A percentile compares a stretch with the other conserved stretches of the same genome.
Evolutionary conservation across 192 early-diverging fungal genomes (phyloP).

Genomic region (Podila epicladia): DNA sequence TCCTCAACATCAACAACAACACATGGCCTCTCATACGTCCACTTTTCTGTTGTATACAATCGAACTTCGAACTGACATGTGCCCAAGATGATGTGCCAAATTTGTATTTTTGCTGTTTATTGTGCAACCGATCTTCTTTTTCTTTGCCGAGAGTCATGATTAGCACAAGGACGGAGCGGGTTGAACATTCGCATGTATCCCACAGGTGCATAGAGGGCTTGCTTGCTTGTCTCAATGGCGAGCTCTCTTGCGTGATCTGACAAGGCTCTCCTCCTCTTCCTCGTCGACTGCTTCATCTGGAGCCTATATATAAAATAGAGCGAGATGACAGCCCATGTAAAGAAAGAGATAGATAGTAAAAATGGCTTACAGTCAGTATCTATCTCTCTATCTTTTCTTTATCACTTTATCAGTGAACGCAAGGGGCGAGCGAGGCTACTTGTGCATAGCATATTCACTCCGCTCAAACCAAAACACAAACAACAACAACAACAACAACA

Average conservation of each 20-base stretch:
- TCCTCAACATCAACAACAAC: too few relatives aligned
- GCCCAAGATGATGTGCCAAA: too few relatives aligned
- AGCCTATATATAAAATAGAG: constrained; percentile 7
- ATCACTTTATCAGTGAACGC: neutral
- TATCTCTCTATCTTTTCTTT: neutral
- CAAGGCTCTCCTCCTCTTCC: constrained; percentile 26
- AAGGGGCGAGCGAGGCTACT: too few relatives aligned
- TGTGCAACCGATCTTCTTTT: neutral
- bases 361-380: neutral
- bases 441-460: too few relatives aligned
- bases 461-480: too few relatives aligned
- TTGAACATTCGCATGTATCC: too few relatives aligned
- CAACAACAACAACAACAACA: too few relatives aligned
- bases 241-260: constrained; percentile 30
- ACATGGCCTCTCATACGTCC: too few relatives aligned
- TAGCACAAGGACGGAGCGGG: too few relatives aligned
- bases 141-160: neutral
- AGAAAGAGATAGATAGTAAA: neutral
- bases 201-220: neutral
- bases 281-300: constrained; percentile 4
- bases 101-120: too few relatives aligned
- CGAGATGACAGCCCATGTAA: neutral
- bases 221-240: neutral
- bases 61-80: too few relatives aligned
- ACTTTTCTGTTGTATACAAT: too few relatives aligned